Evolutionary conservation across 768 basidiomycete genomes (phyloP).

Genomic region (Neoboletus magnificus): DNA sequence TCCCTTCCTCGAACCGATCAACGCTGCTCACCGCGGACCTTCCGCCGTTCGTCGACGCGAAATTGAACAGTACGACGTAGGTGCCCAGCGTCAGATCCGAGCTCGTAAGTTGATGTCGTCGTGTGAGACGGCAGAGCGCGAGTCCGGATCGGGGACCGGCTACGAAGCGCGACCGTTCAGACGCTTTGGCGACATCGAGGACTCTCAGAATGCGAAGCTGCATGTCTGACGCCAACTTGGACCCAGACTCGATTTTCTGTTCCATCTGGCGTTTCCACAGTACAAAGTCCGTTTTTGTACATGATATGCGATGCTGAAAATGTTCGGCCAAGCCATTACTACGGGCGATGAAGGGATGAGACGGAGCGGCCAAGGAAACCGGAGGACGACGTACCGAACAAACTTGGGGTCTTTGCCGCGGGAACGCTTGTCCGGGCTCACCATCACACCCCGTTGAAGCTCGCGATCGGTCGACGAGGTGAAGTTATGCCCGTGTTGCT

Average conservation of each 20-base stretch:
- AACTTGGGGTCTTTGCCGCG: conserved; percentile 44
- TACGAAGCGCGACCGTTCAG: conserved; percentile 28
- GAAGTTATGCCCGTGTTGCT: conserved; percentile 41
- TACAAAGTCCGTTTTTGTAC: conserved; percentile 42
- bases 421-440: conserved; percentile 56
- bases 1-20: conserved; percentile 39
- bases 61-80: conserved; percentile 39
- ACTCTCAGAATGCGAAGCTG: conserved; percentile 43
- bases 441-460: conserved; percentile 47
- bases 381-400: conserved; percentile 38
- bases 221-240: conserved; percentile 37
- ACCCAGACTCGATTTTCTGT: conserved; percentile 30
- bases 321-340: conserved; percentile 60
- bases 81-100: conserved; percentile 22
- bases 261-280: conserved; percentile 55
- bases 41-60: conserved; percentile 26
- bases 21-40: conserved; percentile 31
- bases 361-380: too few relatives aligned
- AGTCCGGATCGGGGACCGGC: conserved; percentile 34
- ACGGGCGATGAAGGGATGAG: neutral
- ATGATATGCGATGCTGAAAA: conserved; percentile 42
- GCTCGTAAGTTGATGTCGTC: conserved; percentile 16
- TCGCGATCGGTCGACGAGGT: conserved; percentile 36
- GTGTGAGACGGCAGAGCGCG: conserved; percentile 40
- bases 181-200: conserved; percentile 33